Conservation (phyloP, 2,329 filamentous ascomycete genomes). For the Penicillium psychrosexuale region DNA sequence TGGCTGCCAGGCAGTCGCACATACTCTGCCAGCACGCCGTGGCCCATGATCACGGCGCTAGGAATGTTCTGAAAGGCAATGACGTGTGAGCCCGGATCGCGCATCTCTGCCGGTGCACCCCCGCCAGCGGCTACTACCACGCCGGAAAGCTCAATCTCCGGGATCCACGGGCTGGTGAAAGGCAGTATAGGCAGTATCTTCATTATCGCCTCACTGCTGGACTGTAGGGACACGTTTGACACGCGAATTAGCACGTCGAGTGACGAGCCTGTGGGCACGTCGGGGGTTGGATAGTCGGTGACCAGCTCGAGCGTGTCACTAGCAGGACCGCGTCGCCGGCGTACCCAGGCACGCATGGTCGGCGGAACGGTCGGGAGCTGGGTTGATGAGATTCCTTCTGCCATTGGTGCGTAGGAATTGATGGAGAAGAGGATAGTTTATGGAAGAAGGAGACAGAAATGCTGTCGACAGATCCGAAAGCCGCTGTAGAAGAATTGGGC, state of each 20-base stretch:
- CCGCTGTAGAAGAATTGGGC: too few relatives aligned
- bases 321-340: constrained; percentile 4
- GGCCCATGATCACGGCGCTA: neutral
- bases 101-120: constrained; percentile 12
- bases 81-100: constrained; percentile 11
- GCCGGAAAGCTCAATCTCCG: constrained; percentile 20
- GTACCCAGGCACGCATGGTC: constrained; percentile 14
- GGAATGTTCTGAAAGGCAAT: constrained; percentile 13
- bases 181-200: constrained; percentile 11
- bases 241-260: constrained; percentile 19
- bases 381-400: neutral
- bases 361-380: neutral
- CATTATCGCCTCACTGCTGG: constrained; percentile 8
- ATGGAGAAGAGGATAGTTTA: neutral
- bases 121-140: constrained; percentile 14
- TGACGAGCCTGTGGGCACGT: constrained; percentile 9
- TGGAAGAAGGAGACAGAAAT: too few relatives aligned
- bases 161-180: constrained; percentile 12
- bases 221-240: constrained; percentile 17
- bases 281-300: constrained; percentile 9
- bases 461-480: too few relatives aligned
- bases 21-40: constrained; percentile 13
- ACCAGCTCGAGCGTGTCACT: constrained; percentile 1
- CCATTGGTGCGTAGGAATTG: neutral
- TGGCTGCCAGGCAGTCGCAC: constrained; percentile 8